Evolutionary conservation across 2,329 filamentous ascomycete species (phyloP).

Genomic region (Aspergillus sp.): DNA sequence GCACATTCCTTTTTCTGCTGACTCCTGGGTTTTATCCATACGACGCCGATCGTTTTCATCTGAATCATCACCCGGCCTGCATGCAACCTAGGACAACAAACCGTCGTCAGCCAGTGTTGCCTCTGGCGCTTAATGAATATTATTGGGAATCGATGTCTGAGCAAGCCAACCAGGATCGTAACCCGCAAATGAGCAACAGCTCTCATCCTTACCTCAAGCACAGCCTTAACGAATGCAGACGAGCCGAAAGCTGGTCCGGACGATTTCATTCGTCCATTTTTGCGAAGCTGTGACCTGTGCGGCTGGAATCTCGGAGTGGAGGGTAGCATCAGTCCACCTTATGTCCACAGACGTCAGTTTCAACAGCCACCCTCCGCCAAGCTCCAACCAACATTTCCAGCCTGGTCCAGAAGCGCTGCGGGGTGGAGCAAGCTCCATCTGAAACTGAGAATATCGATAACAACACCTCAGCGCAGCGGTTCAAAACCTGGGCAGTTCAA

Average conservation of each 20-base stretch:
- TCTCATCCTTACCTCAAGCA: slow-evolving; percentile 7
- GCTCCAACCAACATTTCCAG: not conserved
- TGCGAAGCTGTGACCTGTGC: slow-evolving; percentile 9
- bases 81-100: slow-evolving; percentile 9
- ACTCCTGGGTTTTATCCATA: not conserved
- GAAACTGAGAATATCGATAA: slow-evolving; percentile 3
- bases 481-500: not conserved
- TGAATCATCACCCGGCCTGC: not conserved
- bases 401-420: not conserved
- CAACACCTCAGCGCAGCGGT: not conserved
- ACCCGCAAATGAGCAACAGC: slow-evolving; percentile 10
- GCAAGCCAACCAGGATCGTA: slow-evolving; percentile 4
- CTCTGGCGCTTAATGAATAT: not conserved
- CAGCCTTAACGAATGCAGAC: slow-evolving; percentile 10
- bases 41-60: not conserved
- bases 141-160: not conserved
- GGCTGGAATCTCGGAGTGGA: slow-evolving; percentile 12
- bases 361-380: slow-evolving; percentile 9
- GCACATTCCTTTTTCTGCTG: not conserved
- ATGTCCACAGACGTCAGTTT: slow-evolving; percentile 10
- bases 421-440: not conserved
- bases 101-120: slow-evolving; percentile 2
- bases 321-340: not conserved
- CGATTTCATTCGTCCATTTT: slow-evolving; percentile 8
- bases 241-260: not conserved